phyloP scores from a whole-genome alignment of 495 filamentous ascomycete genomes.

The Chaetomidium leptoderma region DNA sequence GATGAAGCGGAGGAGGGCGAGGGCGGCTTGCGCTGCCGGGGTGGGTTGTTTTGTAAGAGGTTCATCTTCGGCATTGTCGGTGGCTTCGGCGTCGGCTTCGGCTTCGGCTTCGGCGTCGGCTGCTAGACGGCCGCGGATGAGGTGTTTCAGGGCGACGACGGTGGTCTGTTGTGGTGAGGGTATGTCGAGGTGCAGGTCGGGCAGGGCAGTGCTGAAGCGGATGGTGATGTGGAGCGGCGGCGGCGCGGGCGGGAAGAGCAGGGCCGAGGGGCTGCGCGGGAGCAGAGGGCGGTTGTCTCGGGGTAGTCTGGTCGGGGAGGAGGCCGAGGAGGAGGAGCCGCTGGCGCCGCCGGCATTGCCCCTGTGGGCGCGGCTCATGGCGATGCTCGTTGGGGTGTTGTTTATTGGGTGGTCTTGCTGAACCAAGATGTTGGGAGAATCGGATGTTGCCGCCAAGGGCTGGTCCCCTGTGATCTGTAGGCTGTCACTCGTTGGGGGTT shows the following conservation, averaged over 20 bases:
- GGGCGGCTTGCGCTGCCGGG: conserved; percentile 43
- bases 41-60: conserved; percentile 47
- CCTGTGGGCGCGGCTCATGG: conserved; percentile 19
- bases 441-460: neutral
- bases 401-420: neutral
- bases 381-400: neutral
- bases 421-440: neutral
- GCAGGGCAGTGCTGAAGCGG: conserved; percentile 79
- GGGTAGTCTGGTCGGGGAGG: conserved; percentile 18
- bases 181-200: conserved; percentile 78
- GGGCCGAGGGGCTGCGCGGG: conserved; percentile 11
- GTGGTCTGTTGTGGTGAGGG: conserved; percentile 61
- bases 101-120: conserved; percentile 42
- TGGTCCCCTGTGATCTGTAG: neutral
- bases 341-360: conserved; percentile 9
- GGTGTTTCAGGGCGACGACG: conserved; percentile 68
- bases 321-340: conserved; percentile 18
- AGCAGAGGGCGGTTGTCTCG: conserved; percentile 7
- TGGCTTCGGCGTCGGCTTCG: conserved; percentile 38
- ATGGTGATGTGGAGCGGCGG: conserved; percentile 67
- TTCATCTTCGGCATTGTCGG: neutral
- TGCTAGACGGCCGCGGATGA: conserved; percentile 71
- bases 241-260: conserved; percentile 21
- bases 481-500: neutral
- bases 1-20: conserved; percentile 76